These are phyloP conservation scores for Elaeagnus macrophylla DNA, from an alignment of 306 rosid species.

Conservation along the genomic window DNA sequence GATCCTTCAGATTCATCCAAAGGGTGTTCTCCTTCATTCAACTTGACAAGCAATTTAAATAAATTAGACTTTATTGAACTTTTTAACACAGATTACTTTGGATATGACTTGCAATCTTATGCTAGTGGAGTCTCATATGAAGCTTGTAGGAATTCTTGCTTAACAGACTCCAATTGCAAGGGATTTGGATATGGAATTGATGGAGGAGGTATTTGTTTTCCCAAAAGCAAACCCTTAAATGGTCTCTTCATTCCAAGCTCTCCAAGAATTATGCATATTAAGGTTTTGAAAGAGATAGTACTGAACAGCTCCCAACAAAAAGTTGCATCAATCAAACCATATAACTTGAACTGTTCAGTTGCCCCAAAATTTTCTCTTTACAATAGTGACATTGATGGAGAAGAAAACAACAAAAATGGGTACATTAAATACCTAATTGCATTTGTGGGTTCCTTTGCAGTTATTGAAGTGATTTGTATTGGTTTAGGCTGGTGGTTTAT, in stretches of 20 bases:
- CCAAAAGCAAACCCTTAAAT: slow-evolving; percentile 19
- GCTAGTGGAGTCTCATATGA: slow-evolving; percentile 1
- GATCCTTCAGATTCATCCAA: slow-evolving; percentile 29
- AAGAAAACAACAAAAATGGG: slow-evolving; percentile 2
- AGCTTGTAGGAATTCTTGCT: slow-evolving; percentile 21
- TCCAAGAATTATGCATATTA: slow-evolving; percentile 12
- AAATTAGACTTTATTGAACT: slow-evolving; percentile 19
- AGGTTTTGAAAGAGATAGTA: slow-evolving; percentile 16
- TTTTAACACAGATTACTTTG: slow-evolving; percentile 23
- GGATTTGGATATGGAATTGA: slow-evolving; percentile 30
- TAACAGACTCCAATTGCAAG: slow-evolving; percentile 13
- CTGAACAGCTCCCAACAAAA: neutral
- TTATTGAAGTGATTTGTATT: slow-evolving; percentile 16
- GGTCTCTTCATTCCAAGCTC: slow-evolving; percentile 12
- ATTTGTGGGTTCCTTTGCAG: slow-evolving; percentile 17
- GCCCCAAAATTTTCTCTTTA: slow-evolving; percentile 4
- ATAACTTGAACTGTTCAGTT: slow-evolving; percentile 17
- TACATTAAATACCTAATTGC: slow-evolving; percentile 19
- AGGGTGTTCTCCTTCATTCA: slow-evolving; percentile 27
- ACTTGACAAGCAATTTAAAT: slow-evolving; percentile 3
- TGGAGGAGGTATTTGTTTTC: slow-evolving; percentile 25
- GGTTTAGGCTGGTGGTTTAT: slow-evolving; percentile 28
- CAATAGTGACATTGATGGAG: slow-evolving; percentile 3
- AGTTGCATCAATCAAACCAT: neutral
- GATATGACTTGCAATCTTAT: slow-evolving; percentile 19